Base-by-base conservation (phyloP, 345 rosid species). In the Populus simonii region DNA sequence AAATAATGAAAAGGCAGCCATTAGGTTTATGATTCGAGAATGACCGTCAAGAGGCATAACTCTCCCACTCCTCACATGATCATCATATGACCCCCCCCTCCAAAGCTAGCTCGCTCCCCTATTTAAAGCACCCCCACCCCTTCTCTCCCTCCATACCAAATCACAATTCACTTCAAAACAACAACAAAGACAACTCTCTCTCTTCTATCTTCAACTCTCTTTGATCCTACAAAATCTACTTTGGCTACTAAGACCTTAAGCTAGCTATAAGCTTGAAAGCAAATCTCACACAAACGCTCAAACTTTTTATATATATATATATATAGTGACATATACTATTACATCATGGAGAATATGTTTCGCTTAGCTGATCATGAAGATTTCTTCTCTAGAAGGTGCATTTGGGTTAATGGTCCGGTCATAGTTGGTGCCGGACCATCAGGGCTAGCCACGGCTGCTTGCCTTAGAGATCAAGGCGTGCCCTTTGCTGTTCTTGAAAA, bases 381-480 rank as follows among this genome's bases (percentile, higher is more conserved):
- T n/a, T 72, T 77, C 81, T 74, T 69, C 81, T 79, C 85, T 59
- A 76, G 82, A 41, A 70, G 86, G 31, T 81, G 83, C 70, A 71
- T 87, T 49, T 85, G 78, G 86, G 84, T 87, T 39, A 87, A 73
- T 20, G 89, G 89, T 3, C 87, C 88, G 4, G 83, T 83, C 43
- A 87, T 87, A n/a, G 75, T 87, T 2, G 88, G 88, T 0, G 89
- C 83, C 0, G 88, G 89, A 22, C 88, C 89, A 7, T 79, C 89
- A 0, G 88, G 89, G 69, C 73, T 87, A 4, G 89, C 83, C 78
- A 78, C 81, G 0, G 85, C 85, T 0, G 90, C 89, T 29, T 83
- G 90, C 78, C 86, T 88, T 1, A 80, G 78, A 72, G 88, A 84
- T 9, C 87, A 84, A 43, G 86, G 85, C 0, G 90, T 88, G 17